Evolutionary conservation across 345 rosid species (phyloP).

Genomic region (Citrus reticulata): DNA sequence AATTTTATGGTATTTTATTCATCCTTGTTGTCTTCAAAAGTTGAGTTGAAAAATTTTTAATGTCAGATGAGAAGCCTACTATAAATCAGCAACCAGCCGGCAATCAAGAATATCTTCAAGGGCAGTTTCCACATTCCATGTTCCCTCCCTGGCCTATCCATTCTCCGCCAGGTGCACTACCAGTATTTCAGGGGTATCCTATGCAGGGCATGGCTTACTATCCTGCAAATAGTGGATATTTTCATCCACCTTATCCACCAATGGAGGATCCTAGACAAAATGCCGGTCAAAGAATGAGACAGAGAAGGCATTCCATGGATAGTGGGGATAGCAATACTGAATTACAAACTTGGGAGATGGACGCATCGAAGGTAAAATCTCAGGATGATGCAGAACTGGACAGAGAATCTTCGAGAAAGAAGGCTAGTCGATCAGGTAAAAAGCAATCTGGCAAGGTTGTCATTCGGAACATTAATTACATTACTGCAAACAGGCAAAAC

Average conservation of each 20-base stretch:
- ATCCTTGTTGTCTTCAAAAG: constrained; percentile 6
- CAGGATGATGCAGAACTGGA: constrained; percentile 44
- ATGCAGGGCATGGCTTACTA: constrained; percentile 84
- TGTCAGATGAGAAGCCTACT: constrained; percentile 57
- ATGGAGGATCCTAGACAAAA: constrained; percentile 53
- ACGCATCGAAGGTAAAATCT: constrained; percentile 31
- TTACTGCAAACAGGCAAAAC: constrained; percentile 58
- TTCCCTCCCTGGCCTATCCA: constrained; percentile 87
- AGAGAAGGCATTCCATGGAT: constrained; percentile 64
- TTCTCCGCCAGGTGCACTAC: constrained; percentile 77
- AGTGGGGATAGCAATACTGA: constrained; percentile 39
- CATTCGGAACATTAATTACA: constrained; percentile 79
- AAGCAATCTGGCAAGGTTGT: constrained; percentile 71
- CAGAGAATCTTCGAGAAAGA: constrained; percentile 36
- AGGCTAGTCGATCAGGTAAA: constrained; percentile 47
- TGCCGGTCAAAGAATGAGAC: constrained; percentile 52
- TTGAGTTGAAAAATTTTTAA: constrained; percentile 7
- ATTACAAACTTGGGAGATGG: constrained; percentile 48
- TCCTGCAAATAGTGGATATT: constrained; percentile 60
- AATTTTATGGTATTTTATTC: neutral
- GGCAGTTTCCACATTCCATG: constrained; percentile 70
- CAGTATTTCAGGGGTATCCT: constrained; percentile 80
- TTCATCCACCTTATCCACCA: constrained; percentile 61
- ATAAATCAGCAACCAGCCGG: constrained; percentile 49
- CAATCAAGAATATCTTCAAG: constrained; percentile 59